Evolutionary conservation across 805 yeast species (phyloP), one percentile per base, ranked within the genome.

Genomic region (Starmera amethionina): DNA sequence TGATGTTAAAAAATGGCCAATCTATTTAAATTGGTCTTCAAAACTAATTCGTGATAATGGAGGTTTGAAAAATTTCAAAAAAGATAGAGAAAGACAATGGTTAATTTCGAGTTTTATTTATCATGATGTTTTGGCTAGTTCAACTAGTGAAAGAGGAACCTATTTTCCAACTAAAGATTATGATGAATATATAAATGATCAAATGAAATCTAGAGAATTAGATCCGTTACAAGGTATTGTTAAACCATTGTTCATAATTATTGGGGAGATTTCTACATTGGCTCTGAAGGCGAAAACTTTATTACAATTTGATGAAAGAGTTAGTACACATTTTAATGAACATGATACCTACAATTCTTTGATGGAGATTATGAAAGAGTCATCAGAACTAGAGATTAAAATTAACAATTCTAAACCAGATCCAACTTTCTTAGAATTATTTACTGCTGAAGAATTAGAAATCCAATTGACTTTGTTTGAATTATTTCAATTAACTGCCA

Each of bases 71-170:
- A 60, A 58, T 33, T 68, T 77, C 57, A 71, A 70, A 48, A 65
- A 62, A 28, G 70, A 72, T 51, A 73, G 73, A 46, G 79, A 76
- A 25, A 62, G 78, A 46, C 76, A 79, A 45, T 84, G 89, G 82
- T 64, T 84, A 39, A 74, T 82, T 16, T 75, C 86, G 8, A 83
- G 79, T 58, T 85, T 81, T 60, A 86, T 87, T 1, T 85, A 84
- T 54, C 93, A 84, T 56, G 94, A 84, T 54, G 70, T 85, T 29
- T 65, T 82, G 46, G 75, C 89, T 1, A 72, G 79, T 36, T 72
- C 82, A 10, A 67, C 73, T 1, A 65, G 71, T 40, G 74, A 76
- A 32, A 61, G 84, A 35, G 80, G 81, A 2, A 72, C 86, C 1
- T 79, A 80, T 48, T 82, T 85, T 55, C 71, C 80, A 1, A 62